Base-by-base conservation (phyloP, 306 rosid species). In the Medicago ruthenica region DNA sequence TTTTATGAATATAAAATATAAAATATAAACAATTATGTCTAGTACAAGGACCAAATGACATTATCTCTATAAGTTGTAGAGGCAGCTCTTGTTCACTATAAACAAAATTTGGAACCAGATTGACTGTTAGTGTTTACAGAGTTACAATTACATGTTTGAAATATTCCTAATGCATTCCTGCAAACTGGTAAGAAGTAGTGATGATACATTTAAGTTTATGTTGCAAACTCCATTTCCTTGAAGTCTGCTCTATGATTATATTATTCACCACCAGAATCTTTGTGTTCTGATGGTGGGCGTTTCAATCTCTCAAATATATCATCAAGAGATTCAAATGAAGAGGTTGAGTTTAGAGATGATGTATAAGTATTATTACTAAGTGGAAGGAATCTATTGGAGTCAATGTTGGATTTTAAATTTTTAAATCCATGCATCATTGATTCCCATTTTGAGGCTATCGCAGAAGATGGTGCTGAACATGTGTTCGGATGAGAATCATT, bases 251-350 rank as follows among this genome's bases (percentile, higher is more conserved):
- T 78, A 58, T 81, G 86, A 55, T 74, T 84, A 66, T 77, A 86
- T 51, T 73, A 86, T 4, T 84, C 82, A 40, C 48, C 76, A 36
- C 15, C 24, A 41, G 76, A 71, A 72, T 78, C 83, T 70, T 59
- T 82, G 20, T 73, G 74, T 31, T 86, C 88, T 4, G 71, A 34
- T 36, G 86, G 85, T 1, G 92, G 94, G 61, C 70, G 90, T 79
- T 88, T 88, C 82, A 93, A 71, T 84, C 90, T 87, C 76, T 89
- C 92, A 60, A 93, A 93, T 80, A 93, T 93, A 24, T 93, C 97
- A 63, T 93, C 98, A 2, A 93, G 97, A 18, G 98, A 91, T 77
- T 87, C 94, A 3, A 77, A 73, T 18, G 97, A 87, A 70, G 92
- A 62, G 10, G 70, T 88, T 36, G 89, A 27, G 12, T 80, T 72